phyloP scores from a whole-genome alignment of 768 basidiomycete species.

The Daedaleopsis sinensis region DNA sequence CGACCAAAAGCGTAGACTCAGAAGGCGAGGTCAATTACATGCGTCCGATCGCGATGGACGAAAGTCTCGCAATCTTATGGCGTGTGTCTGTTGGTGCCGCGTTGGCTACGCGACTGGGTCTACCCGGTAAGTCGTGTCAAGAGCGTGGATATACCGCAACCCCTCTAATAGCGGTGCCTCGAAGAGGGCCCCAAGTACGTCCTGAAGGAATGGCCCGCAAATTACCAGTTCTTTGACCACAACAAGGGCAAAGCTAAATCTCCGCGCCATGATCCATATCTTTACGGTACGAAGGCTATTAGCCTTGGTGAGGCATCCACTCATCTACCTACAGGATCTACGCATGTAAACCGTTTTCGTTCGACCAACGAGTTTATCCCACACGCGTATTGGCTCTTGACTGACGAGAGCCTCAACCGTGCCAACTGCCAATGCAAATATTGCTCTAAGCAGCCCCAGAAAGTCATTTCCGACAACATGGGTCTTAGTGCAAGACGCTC shows the following conservation, averaged over 20 bases:
- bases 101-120: slow-evolving; percentile 46
- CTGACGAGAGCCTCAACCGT: slow-evolving; percentile 49
- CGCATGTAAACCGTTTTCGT: slow-evolving; percentile 58
- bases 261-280: slow-evolving; percentile 77
- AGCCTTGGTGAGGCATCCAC: neutral
- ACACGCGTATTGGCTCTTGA: slow-evolving; percentile 79
- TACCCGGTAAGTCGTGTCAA: slow-evolving; percentile 47
- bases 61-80: slow-evolving; percentile 61
- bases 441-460: slow-evolving; percentile 69
- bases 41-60: slow-evolving; percentile 54
- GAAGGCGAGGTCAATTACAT: slow-evolving; percentile 77
- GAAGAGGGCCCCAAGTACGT: slow-evolving; percentile 60
- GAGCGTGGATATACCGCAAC: neutral
- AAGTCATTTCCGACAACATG: slow-evolving; percentile 67
- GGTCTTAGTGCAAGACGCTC: slow-evolving; percentile 43
- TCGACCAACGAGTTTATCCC: slow-evolving; percentile 86
- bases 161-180: neutral
- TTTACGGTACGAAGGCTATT: slow-evolving; percentile 56
- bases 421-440: slow-evolving; percentile 75
- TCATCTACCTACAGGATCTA: slow-evolving; percentile 39
- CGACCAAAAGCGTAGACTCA: slow-evolving; percentile 50
- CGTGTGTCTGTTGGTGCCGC: slow-evolving; percentile 40
- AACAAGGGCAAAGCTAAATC: slow-evolving; percentile 58
- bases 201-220: slow-evolving; percentile 63
- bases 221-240: slow-evolving; percentile 77